Conservation (phyloP, 1,139 yeast genomes). For the Scheffersomyces titani region DNA sequence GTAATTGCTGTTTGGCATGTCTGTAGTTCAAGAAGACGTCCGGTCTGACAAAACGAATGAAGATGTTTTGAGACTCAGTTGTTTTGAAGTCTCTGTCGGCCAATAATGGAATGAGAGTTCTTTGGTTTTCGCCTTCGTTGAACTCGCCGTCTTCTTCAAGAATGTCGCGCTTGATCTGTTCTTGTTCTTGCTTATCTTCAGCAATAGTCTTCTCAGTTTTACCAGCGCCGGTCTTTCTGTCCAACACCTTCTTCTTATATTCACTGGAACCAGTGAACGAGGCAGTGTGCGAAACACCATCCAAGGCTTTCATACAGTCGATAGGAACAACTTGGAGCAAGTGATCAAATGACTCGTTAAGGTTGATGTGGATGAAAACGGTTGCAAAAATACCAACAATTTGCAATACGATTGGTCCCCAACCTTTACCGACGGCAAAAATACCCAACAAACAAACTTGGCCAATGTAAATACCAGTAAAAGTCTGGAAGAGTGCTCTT, state of each 20-base stretch:
- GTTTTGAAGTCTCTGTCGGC: conserved; percentile 55
- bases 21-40: conserved; percentile 62
- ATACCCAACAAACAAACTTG: conserved; percentile 84
- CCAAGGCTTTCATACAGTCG: conserved; percentile 69
- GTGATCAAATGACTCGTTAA: conserved; percentile 65
- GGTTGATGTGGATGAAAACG: conserved; percentile 60
- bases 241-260: conserved; percentile 35
- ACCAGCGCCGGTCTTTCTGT: conserved; percentile 13
- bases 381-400: conserved; percentile 66
- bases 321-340: conserved; percentile 60
- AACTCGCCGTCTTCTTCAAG: conserved; percentile 14
- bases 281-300: conserved; percentile 66
- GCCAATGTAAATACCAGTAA: conserved; percentile 85
- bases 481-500: conserved; percentile 81
- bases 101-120: conserved; percentile 40
- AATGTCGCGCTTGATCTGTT: conserved; percentile 21
- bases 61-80: conserved; percentile 26
- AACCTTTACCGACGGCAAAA: conserved; percentile 87
- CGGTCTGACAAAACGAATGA: conserved; percentile 61
- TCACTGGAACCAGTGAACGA: conserved; percentile 38
- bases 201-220: conserved; percentile 13
- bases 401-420: conserved; percentile 89
- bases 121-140: conserved; percentile 9
- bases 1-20: conserved; percentile 54
- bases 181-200: conserved; percentile 19